phyloP scores from a whole-genome alignment of 768 basidiomycete species.

The Collybia mongolica region DNA sequence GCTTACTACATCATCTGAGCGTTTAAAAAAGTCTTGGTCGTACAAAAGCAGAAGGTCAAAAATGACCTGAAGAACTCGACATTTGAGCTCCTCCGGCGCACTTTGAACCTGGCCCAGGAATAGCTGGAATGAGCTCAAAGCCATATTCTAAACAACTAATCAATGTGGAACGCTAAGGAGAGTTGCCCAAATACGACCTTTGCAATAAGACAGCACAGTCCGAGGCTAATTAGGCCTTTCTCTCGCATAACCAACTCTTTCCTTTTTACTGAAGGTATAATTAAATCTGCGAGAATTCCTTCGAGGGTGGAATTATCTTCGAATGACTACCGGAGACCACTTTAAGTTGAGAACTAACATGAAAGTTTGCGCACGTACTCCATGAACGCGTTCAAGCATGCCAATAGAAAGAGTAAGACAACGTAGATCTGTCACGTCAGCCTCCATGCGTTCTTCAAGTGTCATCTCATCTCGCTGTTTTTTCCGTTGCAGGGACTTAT shows the following conservation, averaged over 20 bases:
- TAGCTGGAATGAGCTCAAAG: slow-evolving; percentile 69
- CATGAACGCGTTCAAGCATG: slow-evolving; percentile 87
- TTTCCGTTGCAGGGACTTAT: slow-evolving; percentile 26
- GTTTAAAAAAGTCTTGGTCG: slow-evolving; percentile 71
- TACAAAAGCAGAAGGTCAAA: slow-evolving; percentile 93
- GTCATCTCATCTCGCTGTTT: slow-evolving; percentile 61
- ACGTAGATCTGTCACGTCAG: slow-evolving; percentile 75
- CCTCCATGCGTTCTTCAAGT: slow-evolving; percentile 60
- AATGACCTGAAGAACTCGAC: slow-evolving; percentile 79
- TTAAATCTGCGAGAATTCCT: slow-evolving; percentile 80
- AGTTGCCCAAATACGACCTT: slow-evolving; percentile 38
- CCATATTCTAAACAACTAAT: slow-evolving; percentile 48
- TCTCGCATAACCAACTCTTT: slow-evolving; percentile 83
- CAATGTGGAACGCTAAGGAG: background rate
- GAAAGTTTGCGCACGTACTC: slow-evolving; percentile 51
- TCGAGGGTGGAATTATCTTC: slow-evolving; percentile 80
- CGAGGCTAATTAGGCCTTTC: slow-evolving; percentile 77
- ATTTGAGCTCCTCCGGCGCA: slow-evolving; percentile 73
- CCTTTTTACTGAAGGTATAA: slow-evolving; percentile 86
- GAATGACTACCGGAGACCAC: slow-evolving; percentile 54
- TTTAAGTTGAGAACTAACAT: slow-evolving; percentile 1
- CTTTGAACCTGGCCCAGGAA: slow-evolving; percentile 81
- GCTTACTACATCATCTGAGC: slow-evolving; percentile 42
- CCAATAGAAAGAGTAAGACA: slow-evolving; percentile 83
- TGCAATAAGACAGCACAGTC: slow-evolving; percentile 85